Percentiles rank a stretch among this genome's conserved stretches.
Conservation (phyloP, 495 filamentous ascomycete species). For the Penicillium waksmanii region DNA sequence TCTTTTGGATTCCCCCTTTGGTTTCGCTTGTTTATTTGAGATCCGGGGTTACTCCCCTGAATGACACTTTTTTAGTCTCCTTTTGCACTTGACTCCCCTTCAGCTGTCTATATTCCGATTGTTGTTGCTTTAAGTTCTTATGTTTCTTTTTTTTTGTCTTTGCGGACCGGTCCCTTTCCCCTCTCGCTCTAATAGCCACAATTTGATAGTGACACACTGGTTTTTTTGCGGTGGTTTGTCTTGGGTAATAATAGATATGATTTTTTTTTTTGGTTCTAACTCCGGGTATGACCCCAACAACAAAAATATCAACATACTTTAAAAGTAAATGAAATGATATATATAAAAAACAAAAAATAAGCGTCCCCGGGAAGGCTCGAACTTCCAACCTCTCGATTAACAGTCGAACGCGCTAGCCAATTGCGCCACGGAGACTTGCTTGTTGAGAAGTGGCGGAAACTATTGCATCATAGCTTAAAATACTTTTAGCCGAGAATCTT, state of each 20-base stretch:
- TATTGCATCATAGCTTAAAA: background rate
- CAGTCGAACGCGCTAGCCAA: constrained; percentile 51
- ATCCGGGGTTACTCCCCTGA: background rate
- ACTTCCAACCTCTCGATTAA: constrained; percentile 51
- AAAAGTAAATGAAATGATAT: background rate
- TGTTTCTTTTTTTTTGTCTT: background rate
- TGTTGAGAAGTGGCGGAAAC: constrained; percentile 6
- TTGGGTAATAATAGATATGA: no score
- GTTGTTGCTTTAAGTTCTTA: constrained; percentile 3
- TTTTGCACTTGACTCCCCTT: constrained; percentile 9
- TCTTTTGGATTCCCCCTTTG: background rate
- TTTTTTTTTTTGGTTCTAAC: no score
- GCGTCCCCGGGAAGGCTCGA: constrained; percentile 42
- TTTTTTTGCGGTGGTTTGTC: background rate
- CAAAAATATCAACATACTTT: background rate
- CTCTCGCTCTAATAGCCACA: constrained; percentile 15
- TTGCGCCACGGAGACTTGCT: constrained; percentile 43
- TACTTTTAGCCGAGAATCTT: background rate
- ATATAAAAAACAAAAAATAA: background rate
- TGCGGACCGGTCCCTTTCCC: constrained; percentile 7
- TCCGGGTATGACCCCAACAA: no score
- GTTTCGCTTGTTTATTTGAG: constrained; percentile 8
- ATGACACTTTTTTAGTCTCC: constrained; percentile 6
- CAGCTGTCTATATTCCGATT: constrained; percentile 16
- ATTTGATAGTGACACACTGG: constrained; percentile 22